phyloP scores from a whole-genome alignment of 2,329 filamentous ascomycete genomes.

The Arthrinium phaeospermum region DNA sequence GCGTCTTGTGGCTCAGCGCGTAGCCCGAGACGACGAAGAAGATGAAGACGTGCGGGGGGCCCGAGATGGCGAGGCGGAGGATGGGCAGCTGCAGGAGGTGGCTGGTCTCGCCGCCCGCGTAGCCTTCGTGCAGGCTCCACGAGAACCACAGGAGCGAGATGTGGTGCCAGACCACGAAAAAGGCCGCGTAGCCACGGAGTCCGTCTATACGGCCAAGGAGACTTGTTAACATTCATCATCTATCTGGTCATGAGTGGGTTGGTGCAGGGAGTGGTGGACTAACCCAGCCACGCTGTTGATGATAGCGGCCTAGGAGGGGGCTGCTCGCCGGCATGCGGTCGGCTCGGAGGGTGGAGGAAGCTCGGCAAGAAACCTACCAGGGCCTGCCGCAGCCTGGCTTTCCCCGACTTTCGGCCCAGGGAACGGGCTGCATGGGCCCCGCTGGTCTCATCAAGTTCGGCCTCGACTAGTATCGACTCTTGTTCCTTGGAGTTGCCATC shows the following conservation, averaged over 20 bases:
- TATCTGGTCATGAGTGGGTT: neutral
- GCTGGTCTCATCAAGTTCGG: neutral
- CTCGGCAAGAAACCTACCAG: neutral
- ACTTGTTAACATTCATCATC: neutral
- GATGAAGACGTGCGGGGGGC: constrained; percentile 45
- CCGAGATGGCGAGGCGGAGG: constrained; percentile 43
- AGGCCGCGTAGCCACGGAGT: constrained; percentile 59
- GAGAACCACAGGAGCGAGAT: constrained; percentile 39
- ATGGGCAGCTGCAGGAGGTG: constrained; percentile 43
- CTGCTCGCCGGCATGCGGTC: neutral
- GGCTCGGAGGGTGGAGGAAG: neutral
- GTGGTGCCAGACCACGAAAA: constrained; percentile 60
- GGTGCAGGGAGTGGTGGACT: neutral
- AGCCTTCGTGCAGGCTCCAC: constrained; percentile 37
- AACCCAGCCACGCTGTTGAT: neutral
- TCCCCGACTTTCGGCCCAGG: neutral
- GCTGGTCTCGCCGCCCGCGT: constrained; percentile 26
- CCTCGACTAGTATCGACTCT: neutral
- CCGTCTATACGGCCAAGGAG: constrained; percentile 45
- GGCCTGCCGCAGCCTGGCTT: neutral
- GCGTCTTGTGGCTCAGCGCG: constrained; percentile 43
- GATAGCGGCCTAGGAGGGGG: neutral
- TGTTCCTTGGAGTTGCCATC: neutral
- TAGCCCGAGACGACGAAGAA: constrained; percentile 51
- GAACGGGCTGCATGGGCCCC: neutral